A percentile compares a stretch with the other conserved stretches of the same genome.
Conservation (phyloP, 2,329 filamentous ascomycete species). For the Fusarium sp. region DNA sequence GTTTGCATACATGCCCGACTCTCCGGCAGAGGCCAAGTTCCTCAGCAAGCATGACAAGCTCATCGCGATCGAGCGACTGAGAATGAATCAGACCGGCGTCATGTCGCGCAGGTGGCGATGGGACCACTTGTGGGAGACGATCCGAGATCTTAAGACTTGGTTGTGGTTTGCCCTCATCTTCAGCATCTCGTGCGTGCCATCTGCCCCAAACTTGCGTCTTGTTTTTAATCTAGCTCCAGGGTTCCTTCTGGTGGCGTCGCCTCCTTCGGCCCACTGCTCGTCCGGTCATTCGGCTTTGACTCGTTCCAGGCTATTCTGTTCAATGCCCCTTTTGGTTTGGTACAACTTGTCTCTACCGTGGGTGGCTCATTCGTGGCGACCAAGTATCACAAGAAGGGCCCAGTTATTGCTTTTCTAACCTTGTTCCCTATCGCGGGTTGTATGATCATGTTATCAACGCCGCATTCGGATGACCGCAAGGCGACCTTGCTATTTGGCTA, state of each 20-base stretch:
- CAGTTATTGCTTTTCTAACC: constrained; percentile 63
- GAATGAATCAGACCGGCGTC: constrained; percentile 60
- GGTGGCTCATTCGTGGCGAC: constrained; percentile 64
- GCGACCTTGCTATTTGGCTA: constrained; percentile 65
- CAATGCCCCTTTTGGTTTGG: constrained; percentile 69
- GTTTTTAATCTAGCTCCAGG: constrained; percentile 37
- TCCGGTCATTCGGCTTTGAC: constrained; percentile 67
- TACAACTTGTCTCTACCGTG: constrained; percentile 70
- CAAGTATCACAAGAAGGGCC: constrained; percentile 62
- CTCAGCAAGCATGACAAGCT: constrained; percentile 66
- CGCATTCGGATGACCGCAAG: constrained; percentile 55
- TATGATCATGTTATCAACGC: constrained; percentile 62
- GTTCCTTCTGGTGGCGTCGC: constrained; percentile 60
- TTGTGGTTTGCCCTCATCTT: constrained; percentile 57
- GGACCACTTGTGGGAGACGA: constrained; percentile 52
- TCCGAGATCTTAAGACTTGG: constrained; percentile 52
- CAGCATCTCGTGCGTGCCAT: constrained; percentile 55
- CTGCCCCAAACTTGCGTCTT: constrained; percentile 1
- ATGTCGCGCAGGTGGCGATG: constrained; percentile 50
- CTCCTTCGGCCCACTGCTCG: constrained; percentile 68
- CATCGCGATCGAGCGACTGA: constrained; percentile 66
- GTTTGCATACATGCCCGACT: constrained; percentile 70
- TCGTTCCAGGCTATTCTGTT: constrained; percentile 67
- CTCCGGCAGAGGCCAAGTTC: constrained; percentile 68
- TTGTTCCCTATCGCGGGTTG: constrained; percentile 60